Percentiles rank a stretch among this genome's conserved stretches.
phyloP scores from a whole-genome alignment of 129 eudicot genomes.

The Chrysanthemum makinoi region DNA sequence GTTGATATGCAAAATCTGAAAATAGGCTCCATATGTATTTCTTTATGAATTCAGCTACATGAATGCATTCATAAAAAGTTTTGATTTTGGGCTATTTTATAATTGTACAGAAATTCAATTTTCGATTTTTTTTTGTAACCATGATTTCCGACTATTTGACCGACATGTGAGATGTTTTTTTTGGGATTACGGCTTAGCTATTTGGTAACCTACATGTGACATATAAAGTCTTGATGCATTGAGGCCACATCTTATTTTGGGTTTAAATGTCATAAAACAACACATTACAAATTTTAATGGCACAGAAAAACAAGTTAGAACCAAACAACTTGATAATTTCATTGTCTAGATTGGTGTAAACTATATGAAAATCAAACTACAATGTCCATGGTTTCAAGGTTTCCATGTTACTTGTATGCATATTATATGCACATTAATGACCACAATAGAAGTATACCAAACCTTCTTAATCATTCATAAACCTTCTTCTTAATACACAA shows the following conservation, averaged over 20 bases:
- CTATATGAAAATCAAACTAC: constrained; percentile 5
- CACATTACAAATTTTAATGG: constrained; percentile 5
- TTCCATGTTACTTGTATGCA: constrained; percentile 18
- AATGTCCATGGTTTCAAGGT: constrained; percentile 11
- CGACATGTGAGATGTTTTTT: constrained; percentile 7
- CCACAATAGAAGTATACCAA: constrained; percentile 4
- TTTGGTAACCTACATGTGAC: neutral
- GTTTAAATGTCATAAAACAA: neutral
- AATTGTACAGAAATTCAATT: neutral
- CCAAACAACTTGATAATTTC: constrained; percentile 14
- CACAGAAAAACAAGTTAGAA: constrained; percentile 20
- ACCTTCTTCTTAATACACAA: neutral
- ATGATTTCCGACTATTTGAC: neutral
- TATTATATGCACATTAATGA: constrained; percentile 10
- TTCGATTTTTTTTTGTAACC: too few relatives aligned
- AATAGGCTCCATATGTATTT: constrained; percentile 8
- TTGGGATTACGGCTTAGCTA: too few relatives aligned
- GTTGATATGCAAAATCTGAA: constrained; percentile 5
- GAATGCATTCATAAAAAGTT: constrained; percentile 24
- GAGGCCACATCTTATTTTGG: neutral
- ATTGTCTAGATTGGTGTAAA: neutral
- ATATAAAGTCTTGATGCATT: constrained; percentile 5
- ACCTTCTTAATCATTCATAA: neutral
- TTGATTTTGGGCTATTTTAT: constrained; percentile 15
- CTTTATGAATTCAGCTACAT: constrained; percentile 21